A percentile compares a stretch with the other conserved stretches of the same genome.
phyloP scores from a whole-genome alignment of 1,284 basidiomycete genomes.

The Ustilago bromivora region DNA sequence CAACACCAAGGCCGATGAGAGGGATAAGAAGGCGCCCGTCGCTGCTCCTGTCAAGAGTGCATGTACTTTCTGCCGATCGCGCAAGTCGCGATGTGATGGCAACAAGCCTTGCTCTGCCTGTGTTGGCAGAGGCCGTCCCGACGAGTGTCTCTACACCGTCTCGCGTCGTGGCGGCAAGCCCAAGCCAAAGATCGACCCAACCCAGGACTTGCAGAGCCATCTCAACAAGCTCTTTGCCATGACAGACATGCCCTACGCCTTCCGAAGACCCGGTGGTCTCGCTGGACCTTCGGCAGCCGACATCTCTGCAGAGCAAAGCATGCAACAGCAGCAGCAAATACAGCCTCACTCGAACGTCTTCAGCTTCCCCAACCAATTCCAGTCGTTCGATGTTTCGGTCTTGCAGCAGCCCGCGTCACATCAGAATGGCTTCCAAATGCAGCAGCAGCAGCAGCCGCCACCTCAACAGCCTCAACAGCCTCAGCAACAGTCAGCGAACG shows the following conservation, averaged over 20 bases:
- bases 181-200: conserved; percentile 56
- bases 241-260: conserved; percentile 57
- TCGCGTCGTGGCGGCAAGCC: conserved; percentile 64
- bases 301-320: conserved; percentile 5
- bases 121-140: conserved; percentile 47
- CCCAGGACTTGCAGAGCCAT: conserved; percentile 53
- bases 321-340: conserved; percentile 18
- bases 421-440: conserved; percentile 12
- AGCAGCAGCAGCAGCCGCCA: conserved; percentile 1
- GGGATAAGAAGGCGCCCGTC: conserved; percentile 49
- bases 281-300: conserved; percentile 26
- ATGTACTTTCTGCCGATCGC: conserved; percentile 58
- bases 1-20: conserved; percentile 37
- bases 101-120: conserved; percentile 63
- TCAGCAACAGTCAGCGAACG: not conserved
- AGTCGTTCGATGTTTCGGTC: conserved; percentile 31
- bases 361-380: conserved; percentile 33
- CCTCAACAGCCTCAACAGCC: not conserved
- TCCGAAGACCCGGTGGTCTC: conserved; percentile 55
- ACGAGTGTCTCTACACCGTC: conserved; percentile 64
- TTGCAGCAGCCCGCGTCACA: conserved; percentile 24
- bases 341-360: conserved; percentile 35
- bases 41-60: conserved; percentile 60
- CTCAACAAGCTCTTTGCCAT: conserved; percentile 59
- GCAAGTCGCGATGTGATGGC: conserved; percentile 65